These are phyloP conservation scores for Kurtzmaniella quercitrusa DNA, from an alignment of 1,139 yeast genomes.

Conservation along the genomic window DNA sequence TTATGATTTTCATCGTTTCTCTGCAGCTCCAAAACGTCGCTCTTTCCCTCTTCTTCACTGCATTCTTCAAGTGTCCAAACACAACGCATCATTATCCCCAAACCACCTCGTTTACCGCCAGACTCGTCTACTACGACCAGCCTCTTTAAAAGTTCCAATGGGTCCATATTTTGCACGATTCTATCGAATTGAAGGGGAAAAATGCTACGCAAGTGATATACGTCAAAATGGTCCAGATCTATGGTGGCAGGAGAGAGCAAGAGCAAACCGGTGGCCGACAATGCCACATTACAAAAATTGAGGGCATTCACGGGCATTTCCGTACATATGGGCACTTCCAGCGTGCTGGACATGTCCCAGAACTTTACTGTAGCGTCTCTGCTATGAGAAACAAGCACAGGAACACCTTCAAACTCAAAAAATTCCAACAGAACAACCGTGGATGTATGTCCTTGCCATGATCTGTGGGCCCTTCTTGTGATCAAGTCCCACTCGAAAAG, in stretches of 20 bases:
- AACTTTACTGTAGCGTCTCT: slow-evolving; percentile 48
- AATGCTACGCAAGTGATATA: slow-evolving; percentile 29
- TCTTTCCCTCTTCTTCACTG: slow-evolving; percentile 16
- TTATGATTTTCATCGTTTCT: neutral
- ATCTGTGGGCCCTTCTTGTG: slow-evolving; percentile 36
- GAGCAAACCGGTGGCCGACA: slow-evolving; percentile 13
- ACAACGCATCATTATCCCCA: slow-evolving; percentile 55
- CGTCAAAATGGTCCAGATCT: slow-evolving; percentile 50
- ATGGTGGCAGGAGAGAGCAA: slow-evolving; percentile 47
- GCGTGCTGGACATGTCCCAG: slow-evolving; percentile 32
- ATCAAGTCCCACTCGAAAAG: slow-evolving; percentile 49
- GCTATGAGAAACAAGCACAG: slow-evolving; percentile 44
- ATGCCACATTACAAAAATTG: slow-evolving; percentile 51
- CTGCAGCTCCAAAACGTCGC: no score
- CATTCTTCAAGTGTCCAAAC: slow-evolving; percentile 19
- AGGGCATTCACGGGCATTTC: slow-evolving; percentile 47
- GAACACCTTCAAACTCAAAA: slow-evolving; percentile 17
- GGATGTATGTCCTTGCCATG: slow-evolving; percentile 50
- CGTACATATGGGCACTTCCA: neutral
- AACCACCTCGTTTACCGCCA: slow-evolving; percentile 25
- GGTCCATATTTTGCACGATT: slow-evolving; percentile 18
- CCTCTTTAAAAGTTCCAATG: slow-evolving; percentile 8
- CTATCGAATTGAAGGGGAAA: slow-evolving; percentile 2
- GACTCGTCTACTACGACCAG: slow-evolving; percentile 10
- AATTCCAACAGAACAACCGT: slow-evolving; percentile 40